phyloP scores from a whole-genome alignment of 257 asterid genomes.

The Solanum piurae region DNA sequence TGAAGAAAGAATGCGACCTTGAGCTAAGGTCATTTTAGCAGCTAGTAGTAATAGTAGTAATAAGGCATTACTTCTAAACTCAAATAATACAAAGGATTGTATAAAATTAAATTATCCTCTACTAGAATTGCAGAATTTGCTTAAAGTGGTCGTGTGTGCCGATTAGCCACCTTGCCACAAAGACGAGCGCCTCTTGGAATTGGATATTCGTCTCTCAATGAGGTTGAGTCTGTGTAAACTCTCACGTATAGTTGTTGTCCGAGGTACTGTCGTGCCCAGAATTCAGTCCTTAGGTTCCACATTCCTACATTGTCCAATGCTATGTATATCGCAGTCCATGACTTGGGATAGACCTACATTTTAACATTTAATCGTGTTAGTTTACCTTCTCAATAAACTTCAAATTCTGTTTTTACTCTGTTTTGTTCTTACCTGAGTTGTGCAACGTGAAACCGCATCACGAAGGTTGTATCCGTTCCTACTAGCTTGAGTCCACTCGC shows the following conservation, averaged over 20 bases:
- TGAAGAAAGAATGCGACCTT: conserved; percentile 42
- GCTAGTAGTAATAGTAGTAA: background rate
- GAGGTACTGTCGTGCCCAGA: conserved; percentile 62
- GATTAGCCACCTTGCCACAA: conserved; percentile 53
- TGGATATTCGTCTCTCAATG: conserved; percentile 66
- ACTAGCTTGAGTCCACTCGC: conserved; percentile 58
- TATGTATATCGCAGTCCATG: conserved; percentile 56
- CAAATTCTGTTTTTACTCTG: background rate
- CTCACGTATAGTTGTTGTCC: conserved; percentile 62
- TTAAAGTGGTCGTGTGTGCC: conserved; percentile 55
- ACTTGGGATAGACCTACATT: conserved; percentile 56
- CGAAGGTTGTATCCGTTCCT: conserved; percentile 63
- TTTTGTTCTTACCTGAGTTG: conserved; percentile 49
- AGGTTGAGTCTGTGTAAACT: conserved; percentile 49
- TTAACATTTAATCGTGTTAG: background rate
- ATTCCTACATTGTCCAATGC: conserved; percentile 68
- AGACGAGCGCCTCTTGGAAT: conserved; percentile 62
- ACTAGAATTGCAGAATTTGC: background rate
- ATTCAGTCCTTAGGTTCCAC: conserved; percentile 78
- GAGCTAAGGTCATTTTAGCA: conserved; percentile 44
- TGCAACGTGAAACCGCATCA: conserved; percentile 75
- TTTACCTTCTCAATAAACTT: background rate
- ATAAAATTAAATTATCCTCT: background rate
- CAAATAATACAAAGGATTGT: background rate
- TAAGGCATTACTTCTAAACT: background rate